Base-by-base conservation (phyloP, 1,284 basidiomycete genomes). In the Puccinia hordei region DNA sequence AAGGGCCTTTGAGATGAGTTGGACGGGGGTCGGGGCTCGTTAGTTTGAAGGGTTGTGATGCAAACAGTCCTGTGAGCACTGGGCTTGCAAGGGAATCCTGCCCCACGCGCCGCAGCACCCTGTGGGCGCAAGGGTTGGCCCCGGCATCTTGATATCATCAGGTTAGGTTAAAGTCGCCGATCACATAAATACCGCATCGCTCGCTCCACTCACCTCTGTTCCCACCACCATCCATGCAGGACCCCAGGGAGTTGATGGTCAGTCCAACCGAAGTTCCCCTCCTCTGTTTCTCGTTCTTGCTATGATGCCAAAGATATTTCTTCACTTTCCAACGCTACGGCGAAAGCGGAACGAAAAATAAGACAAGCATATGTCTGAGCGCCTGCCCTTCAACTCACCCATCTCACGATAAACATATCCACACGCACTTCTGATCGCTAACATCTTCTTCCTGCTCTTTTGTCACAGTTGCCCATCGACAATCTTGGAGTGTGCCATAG, bases 341-440 rank as follows among this genome's bases (percentile, higher is more conserved):
- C 49, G 41, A 27, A 79, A 53, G 57, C 38, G 77, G 66, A 68
- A 61, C 27, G 41, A 69, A 61, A 55, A 46, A 44, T 44, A 44
- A 30, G 77, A 79, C 77, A 79, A 79, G 77, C 77, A 79, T 79
- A 79, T 79, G 68, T 72, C 77, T 79, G 77, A 79, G 68, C 77
- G 55, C 44, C 41, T 41, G n/a, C 72, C 12, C 1, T 71, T 22
- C 38, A 41, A 41, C 15, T 30, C n/a, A 35, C 30, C 13, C 30
- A 17, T 1, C 27, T 65, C 10, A 78, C n/a, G n/a, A n/a, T n/a
- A n/a, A n/a, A n/a, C n/a, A n/a, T n/a, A n/a, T n/a, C n/a, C n/a
- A 15, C 27, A 51, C n/a, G 59, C 24, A 3, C 3, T 33, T 12
- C 15, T 30, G 10, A 10, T 27, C 15, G 59, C 38, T 35, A 17